Evolutionary conservation across 148 eudicot species (phyloP).

Genomic region (Cornus controversa): DNA sequence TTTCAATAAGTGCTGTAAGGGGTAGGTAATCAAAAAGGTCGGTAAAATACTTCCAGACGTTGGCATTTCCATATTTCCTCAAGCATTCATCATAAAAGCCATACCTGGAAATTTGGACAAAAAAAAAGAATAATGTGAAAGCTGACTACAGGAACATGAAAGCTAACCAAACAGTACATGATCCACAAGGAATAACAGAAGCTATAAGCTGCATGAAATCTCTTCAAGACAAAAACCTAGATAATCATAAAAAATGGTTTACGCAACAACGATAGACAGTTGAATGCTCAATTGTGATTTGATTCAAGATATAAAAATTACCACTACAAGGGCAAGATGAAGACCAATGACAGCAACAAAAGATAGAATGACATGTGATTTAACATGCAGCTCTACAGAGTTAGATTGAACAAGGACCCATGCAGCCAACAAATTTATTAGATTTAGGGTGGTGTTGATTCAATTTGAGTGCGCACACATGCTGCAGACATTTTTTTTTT

Average conservation of each 20-base stretch:
- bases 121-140: neutral
- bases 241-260: neutral
- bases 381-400: neutral
- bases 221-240: neutral
- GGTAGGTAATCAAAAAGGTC: conserved; percentile 97
- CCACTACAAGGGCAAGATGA: neutral
- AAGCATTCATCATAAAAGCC: conserved; percentile 98
- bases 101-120: conserved; percentile 50
- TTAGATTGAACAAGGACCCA: neutral
- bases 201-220: neutral
- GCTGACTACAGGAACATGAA: neutral
- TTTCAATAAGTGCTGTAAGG: conserved; percentile 95
- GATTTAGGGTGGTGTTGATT: neutral
- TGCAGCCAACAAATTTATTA: too few species aligned
- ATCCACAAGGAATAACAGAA: neutral
- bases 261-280: neutral
- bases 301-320: neutral
- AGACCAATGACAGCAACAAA: neutral
- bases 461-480: neutral
- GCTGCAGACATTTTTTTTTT: neutral
- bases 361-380: neutral
- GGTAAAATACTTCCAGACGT: conserved; percentile 95
- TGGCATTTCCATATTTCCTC: conserved; percentile 97
- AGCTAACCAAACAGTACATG: neutral
- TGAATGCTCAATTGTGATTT: neutral